phyloP scores from a whole-genome alignment of 768 basidiomycete genomes.

The Kwoniella mangroviensis region DNA sequence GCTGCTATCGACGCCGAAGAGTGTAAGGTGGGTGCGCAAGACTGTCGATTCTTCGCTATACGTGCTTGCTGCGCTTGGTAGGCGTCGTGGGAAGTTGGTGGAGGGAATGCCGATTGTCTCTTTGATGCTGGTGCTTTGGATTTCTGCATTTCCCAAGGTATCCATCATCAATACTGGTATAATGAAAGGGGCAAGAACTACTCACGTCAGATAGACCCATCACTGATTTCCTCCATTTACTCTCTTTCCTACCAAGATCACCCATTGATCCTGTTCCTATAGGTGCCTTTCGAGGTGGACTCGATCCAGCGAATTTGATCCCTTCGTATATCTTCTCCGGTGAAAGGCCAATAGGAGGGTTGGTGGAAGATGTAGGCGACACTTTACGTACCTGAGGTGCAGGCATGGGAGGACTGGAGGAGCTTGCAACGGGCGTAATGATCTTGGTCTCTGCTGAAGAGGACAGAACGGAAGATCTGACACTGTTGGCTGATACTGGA shows the following conservation, averaged over 20 bases:
- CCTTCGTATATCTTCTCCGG: conserved; percentile 16
- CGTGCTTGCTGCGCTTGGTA: conserved; percentile 41
- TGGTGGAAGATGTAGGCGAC: neutral
- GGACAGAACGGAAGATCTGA: conserved; percentile 10
- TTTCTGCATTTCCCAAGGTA: conserved; percentile 1
- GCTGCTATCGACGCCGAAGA: conserved; percentile 33
- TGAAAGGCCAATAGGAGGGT: neutral
- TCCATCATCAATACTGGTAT: neutral
- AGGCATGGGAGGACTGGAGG: conserved; percentile 8
- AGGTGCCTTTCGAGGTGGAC: conserved; percentile 30
- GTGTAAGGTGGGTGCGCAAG: conserved; percentile 46
- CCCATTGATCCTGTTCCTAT: conserved; percentile 10
- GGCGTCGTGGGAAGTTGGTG: conserved; percentile 44
- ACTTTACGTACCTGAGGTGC: conserved; percentile 1
- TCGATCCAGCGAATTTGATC: conserved; percentile 24
- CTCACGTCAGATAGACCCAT: conserved; percentile 44
- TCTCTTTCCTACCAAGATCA: conserved; percentile 28
- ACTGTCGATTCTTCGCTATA: conserved; percentile 35
- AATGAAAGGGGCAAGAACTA: neutral
- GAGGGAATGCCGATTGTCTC: conserved; percentile 21
- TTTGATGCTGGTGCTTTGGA: conserved; percentile 3
- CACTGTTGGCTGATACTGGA: conserved; percentile 14
- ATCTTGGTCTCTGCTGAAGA: conserved; percentile 16
- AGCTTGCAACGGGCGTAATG: conserved; percentile 24
- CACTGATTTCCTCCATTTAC: conserved; percentile 40